Conservation (phyloP, 179 eudicot genomes). For the Beta macrorhiza region DNA sequence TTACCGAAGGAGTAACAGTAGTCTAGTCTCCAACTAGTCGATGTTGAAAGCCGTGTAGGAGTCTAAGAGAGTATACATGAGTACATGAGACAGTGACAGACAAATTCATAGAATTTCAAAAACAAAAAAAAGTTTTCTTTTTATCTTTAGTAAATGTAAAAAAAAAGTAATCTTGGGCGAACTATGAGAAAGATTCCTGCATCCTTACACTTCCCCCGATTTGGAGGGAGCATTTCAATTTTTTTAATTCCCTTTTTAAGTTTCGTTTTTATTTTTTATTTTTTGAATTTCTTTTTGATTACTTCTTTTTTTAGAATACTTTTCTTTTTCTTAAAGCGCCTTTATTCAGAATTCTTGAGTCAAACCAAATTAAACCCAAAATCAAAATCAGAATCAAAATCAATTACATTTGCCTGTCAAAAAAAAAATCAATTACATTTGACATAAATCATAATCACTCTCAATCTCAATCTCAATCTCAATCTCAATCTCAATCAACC, state of each 20-base stretch:
- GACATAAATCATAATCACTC: slow-evolving; percentile 24
- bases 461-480: background rate
- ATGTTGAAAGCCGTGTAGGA: slow-evolving; percentile 15
- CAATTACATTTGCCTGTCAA: no score
- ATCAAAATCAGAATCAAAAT: background rate
- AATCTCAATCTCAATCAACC: background rate
- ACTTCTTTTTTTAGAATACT: no score
- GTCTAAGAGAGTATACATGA: background rate
- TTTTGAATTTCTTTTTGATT: no score
- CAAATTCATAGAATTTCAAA: background rate
- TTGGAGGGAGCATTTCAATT: slow-evolving; percentile 9
- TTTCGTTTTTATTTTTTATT: background rate
- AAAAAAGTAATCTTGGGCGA: no score
- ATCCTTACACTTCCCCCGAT: slow-evolving; percentile 1
- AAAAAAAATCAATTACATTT: background rate
- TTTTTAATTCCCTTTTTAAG: background rate
- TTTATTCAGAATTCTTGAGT: background rate
- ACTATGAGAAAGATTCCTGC: slow-evolving; percentile 7
- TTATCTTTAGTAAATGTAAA: no score
- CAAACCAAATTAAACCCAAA: background rate
- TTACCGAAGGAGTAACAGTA: background rate
- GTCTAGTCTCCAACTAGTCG: background rate
- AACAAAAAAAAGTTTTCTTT: background rate
- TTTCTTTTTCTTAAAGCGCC: no score
- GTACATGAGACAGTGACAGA: background rate